Evolutionary conservation across 2,329 filamentous ascomycete genomes (phyloP).

Genomic region (Aspergillus flavus): DNA sequence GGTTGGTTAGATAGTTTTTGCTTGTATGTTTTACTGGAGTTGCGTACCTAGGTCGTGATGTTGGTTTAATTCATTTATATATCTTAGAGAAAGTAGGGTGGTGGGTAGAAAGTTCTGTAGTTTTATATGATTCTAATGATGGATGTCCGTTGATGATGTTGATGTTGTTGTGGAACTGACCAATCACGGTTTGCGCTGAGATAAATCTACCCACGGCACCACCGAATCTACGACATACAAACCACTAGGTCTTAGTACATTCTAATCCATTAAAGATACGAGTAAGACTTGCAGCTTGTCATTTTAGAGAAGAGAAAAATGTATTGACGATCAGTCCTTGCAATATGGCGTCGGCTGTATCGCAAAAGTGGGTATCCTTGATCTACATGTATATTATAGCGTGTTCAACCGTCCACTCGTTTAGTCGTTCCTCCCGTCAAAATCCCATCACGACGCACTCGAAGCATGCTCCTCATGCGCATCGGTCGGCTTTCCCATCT

Average conservation of each 20-base stretch:
- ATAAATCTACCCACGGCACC: background rate
- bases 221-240: background rate
- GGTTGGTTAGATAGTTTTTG: background rate
- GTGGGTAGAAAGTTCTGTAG: background rate
- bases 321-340: background rate
- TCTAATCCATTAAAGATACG: background rate
- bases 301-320: background rate
- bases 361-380: background rate
- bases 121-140: constrained; percentile 28
- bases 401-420: background rate
- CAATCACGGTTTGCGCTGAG: constrained; percentile 1
- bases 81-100: background rate
- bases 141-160: background rate
- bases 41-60: background rate
- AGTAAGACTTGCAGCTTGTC: background rate
- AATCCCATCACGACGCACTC: background rate
- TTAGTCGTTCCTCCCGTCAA: background rate
- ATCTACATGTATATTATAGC: background rate
- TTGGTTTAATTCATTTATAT: background rate
- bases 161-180: constrained; percentile 12
- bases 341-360: background rate
- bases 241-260: background rate
- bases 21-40: background rate
- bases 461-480: background rate
- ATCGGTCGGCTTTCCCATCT: constrained; percentile 27